Conservation (phyloP, 441 rosid genomes). For the Eugenia klotzschiana region DNA sequence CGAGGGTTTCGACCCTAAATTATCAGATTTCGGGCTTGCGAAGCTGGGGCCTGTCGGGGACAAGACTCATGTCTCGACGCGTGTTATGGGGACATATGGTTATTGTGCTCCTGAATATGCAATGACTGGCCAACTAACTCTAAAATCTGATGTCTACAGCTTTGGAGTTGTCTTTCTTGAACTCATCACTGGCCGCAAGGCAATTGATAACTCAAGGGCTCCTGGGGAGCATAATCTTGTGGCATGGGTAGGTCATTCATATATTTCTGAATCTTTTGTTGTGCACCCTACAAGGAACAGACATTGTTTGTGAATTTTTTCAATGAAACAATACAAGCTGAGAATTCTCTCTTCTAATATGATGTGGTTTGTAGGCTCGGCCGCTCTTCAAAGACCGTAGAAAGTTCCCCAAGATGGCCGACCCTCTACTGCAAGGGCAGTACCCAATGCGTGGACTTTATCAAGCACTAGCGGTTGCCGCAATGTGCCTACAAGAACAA, state of each 20-base stretch:
- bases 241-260: conserved; percentile 61
- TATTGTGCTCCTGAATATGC: conserved; percentile 99
- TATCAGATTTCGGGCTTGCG: conserved; percentile 94
- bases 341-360: neutral
- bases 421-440: conserved; percentile 73
- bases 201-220: conserved; percentile 67
- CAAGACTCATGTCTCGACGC: conserved; percentile 93
- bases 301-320: neutral
- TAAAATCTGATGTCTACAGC: conserved; percentile 93
- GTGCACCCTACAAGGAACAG: neutral
- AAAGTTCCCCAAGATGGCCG: conserved; percentile 95
- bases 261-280: neutral
- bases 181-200: conserved; percentile 94
- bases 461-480: conserved; percentile 97
- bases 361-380: conserved; percentile 47
- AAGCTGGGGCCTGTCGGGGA: conserved; percentile 97
- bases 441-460: conserved; percentile 93
- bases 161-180: conserved; percentile 97
- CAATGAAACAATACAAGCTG: neutral
- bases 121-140: conserved; percentile 92
- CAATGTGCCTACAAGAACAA: conserved; percentile 97
- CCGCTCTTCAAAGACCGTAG: conserved; percentile 93
- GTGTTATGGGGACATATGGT: conserved; percentile 98
- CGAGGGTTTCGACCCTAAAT: conserved; percentile 76
- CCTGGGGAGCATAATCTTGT: conserved; percentile 93